Evolutionary conservation across 352 stramenopile genomes (phyloP).

Genomic region (Ochromonadaceae sp.): DNA sequence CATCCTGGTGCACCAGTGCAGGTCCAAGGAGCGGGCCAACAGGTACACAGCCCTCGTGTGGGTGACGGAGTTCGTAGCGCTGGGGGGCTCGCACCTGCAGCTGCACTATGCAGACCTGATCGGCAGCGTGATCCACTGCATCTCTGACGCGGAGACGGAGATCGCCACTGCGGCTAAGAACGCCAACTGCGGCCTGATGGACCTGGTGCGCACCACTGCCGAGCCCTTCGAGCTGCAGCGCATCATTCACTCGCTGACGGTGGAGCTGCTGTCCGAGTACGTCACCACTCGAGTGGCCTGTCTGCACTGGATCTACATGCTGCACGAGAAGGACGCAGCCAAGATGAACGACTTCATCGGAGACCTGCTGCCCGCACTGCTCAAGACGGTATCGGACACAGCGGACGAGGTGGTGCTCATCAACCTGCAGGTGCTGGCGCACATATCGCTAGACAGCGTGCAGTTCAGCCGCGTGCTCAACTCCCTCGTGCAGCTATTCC

Average conservation of each 20-base stretch:
- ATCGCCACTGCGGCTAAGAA: slow-evolving; percentile 46
- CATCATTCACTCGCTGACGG: slow-evolving; percentile 82
- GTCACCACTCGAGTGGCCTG: slow-evolving; percentile 73
- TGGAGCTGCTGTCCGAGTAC: slow-evolving; percentile 80
- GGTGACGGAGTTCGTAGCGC: slow-evolving; percentile 92
- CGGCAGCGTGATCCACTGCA: slow-evolving; percentile 90
- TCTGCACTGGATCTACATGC: slow-evolving; percentile 92
- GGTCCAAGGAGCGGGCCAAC: slow-evolving; percentile 90
- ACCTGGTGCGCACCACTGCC: slow-evolving; percentile 51
- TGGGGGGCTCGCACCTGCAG: slow-evolving; percentile 76
- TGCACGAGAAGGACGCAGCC: slow-evolving; percentile 85
- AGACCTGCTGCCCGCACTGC: slow-evolving; percentile 76
- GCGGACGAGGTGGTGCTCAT: slow-evolving; percentile 91
- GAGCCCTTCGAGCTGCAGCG: slow-evolving; percentile 71
- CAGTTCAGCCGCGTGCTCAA: slow-evolving; percentile 80
- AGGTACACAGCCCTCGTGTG: slow-evolving; percentile 91
- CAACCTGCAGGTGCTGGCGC: slow-evolving; percentile 83
- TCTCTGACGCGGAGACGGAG: slow-evolving; percentile 72
- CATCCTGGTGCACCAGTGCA: slow-evolving; percentile 83
- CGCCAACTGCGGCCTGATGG: slow-evolving; percentile 87
- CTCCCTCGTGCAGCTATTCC: slow-evolving; percentile 83
- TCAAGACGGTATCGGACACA: slow-evolving; percentile 84
- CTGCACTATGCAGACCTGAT: slow-evolving; percentile 86
- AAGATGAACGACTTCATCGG: slow-evolving; percentile 79
- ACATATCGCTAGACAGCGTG: slow-evolving; percentile 70